These are phyloP conservation scores for Scedosporium aurantiacum DNA, from an alignment of 2,329 filamentous ascomycete genomes.

Conservation along the genomic window DNA sequence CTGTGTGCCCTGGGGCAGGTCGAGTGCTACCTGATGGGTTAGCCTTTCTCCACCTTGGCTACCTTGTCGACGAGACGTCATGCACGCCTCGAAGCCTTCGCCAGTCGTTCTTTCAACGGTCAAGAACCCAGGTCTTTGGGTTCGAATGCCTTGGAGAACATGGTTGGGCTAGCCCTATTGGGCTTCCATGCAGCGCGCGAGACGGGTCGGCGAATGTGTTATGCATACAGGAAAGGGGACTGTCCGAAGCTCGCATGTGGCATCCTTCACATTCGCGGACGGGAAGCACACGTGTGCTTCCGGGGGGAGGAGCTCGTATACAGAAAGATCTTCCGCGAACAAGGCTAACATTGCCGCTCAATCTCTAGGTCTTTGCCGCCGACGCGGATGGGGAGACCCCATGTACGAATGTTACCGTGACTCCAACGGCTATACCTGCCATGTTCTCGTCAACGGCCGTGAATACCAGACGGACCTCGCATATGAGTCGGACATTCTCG, in stretches of 20 bases:
- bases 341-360: slow-evolving; percentile 1
- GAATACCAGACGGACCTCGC: slow-evolving; percentile 87
- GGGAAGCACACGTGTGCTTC: neutral
- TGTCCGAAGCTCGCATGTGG: neutral
- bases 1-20: neutral
- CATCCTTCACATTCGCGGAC: neutral
- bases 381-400: slow-evolving; percentile 87
- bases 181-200: slow-evolving; percentile 1
- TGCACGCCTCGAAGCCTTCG: neutral
- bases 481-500: slow-evolving; percentile 71
- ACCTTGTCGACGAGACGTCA: neutral
- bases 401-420: slow-evolving; percentile 74
- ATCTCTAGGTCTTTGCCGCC: slow-evolving; percentile 75
- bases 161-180: neutral
- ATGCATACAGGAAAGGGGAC: neutral
- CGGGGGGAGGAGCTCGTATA: neutral
- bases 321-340: neutral
- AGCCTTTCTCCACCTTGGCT: neutral
- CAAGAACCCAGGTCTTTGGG: neutral
- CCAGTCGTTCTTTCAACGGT: neutral
- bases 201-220: neutral
- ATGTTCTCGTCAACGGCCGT: slow-evolving; percentile 89
- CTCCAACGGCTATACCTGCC: slow-evolving; percentile 69
- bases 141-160: neutral
- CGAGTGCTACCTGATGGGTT: neutral